Evolutionary conservation across 495 filamentous ascomycete genomes (phyloP).

Genomic region (Hypoxylon subgilvum): DNA sequence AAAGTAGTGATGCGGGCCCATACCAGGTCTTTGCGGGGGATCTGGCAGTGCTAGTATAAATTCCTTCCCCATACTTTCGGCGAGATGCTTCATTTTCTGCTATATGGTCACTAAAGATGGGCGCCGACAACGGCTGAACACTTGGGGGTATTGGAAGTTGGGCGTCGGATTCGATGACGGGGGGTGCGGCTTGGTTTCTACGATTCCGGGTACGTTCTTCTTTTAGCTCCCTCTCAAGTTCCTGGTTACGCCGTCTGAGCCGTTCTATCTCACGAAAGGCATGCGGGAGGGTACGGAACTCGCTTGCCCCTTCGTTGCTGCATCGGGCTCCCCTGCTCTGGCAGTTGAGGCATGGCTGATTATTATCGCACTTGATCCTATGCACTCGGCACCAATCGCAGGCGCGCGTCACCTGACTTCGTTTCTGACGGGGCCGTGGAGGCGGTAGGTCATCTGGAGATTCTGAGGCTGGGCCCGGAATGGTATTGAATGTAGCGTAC

Average conservation of each 20-base stretch:
- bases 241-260: conserved; percentile 44
- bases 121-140: neutral
- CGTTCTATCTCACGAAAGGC: conserved; percentile 52
- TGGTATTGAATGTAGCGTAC: too few species aligned
- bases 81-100: conserved; percentile 6
- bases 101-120: neutral
- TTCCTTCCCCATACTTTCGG: too few species aligned
- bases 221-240: conserved; percentile 48
- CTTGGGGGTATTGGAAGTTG: too few species aligned
- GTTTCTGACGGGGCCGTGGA: too few species aligned
- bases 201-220: conserved; percentile 18
- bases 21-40: conserved; percentile 44
- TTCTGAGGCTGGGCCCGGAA: too few species aligned
- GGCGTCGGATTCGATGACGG: too few species aligned
- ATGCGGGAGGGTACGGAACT: conserved; percentile 45
- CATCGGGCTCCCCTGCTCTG: conserved; percentile 48
- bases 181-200: too few species aligned
- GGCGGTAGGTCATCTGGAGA: too few species aligned
- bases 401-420: too few species aligned
- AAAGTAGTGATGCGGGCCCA: conserved; percentile 48
- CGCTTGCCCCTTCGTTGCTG: conserved; percentile 43
- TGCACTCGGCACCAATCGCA: conserved; percentile 57
- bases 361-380: conserved; percentile 55
- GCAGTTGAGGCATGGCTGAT: conserved; percentile 54
- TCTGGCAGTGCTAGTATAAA: conserved; percentile 41